Conservation (phyloP, 495 filamentous ascomycete genomes). For the Trichoderma erinaceum region DNA sequence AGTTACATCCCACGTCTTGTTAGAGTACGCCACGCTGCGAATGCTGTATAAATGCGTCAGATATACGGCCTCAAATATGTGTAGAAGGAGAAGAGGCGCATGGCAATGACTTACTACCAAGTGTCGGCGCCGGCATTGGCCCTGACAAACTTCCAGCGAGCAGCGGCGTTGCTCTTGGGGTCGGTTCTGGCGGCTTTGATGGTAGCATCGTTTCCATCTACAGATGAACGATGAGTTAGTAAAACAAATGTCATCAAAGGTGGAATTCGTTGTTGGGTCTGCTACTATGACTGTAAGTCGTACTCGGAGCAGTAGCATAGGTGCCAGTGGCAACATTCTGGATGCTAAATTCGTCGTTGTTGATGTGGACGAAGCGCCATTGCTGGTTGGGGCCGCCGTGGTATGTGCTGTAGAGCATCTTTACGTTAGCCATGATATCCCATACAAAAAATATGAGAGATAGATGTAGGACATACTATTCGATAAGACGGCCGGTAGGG, state of each 20-base stretch:
- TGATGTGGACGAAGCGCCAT: not conserved
- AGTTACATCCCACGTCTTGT: not conserved
- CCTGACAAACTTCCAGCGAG: not conserved
- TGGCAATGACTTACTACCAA: not conserved
- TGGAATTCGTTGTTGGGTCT: no score
- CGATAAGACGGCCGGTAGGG: not conserved
- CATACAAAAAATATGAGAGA: not conserved
- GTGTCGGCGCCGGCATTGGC: not conserved
- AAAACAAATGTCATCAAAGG: not conserved
- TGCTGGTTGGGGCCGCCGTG: conserved; percentile 5
- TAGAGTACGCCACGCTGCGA: not conserved
- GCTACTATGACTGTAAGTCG: not conserved
- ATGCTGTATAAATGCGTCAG: not conserved
- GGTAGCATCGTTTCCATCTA: not conserved
- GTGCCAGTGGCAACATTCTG: not conserved
- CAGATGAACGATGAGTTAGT: not conserved
- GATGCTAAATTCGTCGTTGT: not conserved
- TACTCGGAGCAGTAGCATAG: not conserved
- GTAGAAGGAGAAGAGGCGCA: not conserved
- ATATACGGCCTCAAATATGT: not conserved
- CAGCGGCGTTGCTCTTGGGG: not conserved
- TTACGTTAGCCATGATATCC: not conserved
- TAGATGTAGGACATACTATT: not conserved
- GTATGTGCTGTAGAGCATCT: not conserved
- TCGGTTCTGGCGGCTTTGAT: not conserved